Evolutionary conservation across 108 stramenopile species (phyloP).

Genomic region (Nitzschia sp.): DNA sequence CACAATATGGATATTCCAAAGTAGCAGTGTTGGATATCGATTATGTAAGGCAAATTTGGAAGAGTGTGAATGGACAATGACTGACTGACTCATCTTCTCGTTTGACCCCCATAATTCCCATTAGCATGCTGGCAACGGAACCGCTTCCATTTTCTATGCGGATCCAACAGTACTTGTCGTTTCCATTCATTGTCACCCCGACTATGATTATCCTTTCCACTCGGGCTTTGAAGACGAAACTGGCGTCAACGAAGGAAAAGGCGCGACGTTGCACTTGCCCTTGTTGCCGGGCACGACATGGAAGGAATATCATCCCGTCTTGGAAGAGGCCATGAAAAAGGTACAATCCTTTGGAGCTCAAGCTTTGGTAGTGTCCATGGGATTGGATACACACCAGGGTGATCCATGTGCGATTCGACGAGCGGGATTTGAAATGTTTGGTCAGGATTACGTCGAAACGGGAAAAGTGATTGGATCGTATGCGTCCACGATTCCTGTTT

Average conservation of each 20-base stretch:
- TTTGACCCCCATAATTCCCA: no score
- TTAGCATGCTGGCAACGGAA: conserved; percentile 75
- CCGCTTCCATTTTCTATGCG: conserved; percentile 72
- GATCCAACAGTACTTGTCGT: conserved; percentile 66
- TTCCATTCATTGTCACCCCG: conserved; percentile 80
- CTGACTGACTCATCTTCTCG: no score
- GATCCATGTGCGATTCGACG: conserved; percentile 69
- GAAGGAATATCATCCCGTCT: conserved; percentile 51
- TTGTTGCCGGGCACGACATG: conserved; percentile 67
- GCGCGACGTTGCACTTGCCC: conserved; percentile 66
- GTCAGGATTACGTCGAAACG: conserved; percentile 61
- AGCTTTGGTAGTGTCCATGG: conserved; percentile 70
- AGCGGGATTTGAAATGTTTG: conserved; percentile 65
- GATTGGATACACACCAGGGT: conserved; percentile 72
- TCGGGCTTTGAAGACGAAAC: conserved; percentile 75
- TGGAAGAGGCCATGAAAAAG: conserved; percentile 56
- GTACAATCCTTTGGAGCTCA: conserved; percentile 46
- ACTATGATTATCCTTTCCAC: conserved; percentile 85
- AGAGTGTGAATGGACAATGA: no score
- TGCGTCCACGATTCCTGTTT: conserved; percentile 33
- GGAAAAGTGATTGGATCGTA: conserved; percentile 52
- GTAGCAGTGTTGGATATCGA: conserved; percentile 61
- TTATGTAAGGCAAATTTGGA: conserved; percentile 33
- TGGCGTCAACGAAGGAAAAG: conserved; percentile 53
- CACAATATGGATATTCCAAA: conserved; percentile 30